Evolutionary conservation across 139 green algal species (phyloP).

Genomic region (Chlorella sp.): DNA sequence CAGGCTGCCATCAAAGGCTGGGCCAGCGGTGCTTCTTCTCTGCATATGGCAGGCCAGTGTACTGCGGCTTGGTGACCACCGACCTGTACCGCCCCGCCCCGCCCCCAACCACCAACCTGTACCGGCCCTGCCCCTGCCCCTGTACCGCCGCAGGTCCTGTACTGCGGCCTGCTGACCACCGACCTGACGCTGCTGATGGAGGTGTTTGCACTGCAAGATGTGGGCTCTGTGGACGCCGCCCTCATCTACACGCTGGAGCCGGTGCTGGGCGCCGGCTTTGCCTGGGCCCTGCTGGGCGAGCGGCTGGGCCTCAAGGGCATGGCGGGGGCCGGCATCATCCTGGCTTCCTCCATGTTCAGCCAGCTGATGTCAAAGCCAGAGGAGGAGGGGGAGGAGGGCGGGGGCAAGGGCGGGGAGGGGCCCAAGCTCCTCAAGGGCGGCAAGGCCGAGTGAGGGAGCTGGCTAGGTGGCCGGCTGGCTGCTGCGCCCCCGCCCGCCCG

Average conservation of each 20-base stretch:
- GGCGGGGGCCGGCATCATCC: conserved; percentile 70
- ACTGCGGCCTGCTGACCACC: conserved; percentile 72
- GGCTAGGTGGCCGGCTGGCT: not conserved
- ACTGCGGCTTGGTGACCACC: too few relatives aligned
- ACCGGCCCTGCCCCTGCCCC: not conserved
- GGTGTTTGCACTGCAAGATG: conserved; percentile 69
- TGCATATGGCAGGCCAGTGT: too few relatives aligned
- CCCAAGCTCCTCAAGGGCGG: not conserved
- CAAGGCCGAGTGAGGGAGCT: not conserved
- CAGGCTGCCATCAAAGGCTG: too few relatives aligned
- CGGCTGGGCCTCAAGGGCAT: conserved; percentile 68
- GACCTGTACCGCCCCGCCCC: not conserved
- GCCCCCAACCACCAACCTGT: not conserved
- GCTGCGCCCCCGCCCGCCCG: too few relatives aligned
- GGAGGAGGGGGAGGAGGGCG: not conserved
- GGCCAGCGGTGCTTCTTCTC: too few relatives aligned
- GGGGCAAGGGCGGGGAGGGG: not conserved
- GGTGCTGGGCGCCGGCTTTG: conserved; percentile 60
- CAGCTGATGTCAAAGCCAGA: conserved; percentile 49
- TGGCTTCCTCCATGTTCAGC: conserved; percentile 57
- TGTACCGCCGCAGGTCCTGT: conserved; percentile 46
- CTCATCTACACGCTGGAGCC: conserved; percentile 81
- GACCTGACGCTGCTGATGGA: conserved; percentile 74
- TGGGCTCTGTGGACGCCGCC: conserved; percentile 68
- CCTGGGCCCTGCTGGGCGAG: conserved; percentile 72